Evolutionary conservation across 768 basidiomycete species (phyloP).

Genomic region (Naganishia randhawae): DNA sequence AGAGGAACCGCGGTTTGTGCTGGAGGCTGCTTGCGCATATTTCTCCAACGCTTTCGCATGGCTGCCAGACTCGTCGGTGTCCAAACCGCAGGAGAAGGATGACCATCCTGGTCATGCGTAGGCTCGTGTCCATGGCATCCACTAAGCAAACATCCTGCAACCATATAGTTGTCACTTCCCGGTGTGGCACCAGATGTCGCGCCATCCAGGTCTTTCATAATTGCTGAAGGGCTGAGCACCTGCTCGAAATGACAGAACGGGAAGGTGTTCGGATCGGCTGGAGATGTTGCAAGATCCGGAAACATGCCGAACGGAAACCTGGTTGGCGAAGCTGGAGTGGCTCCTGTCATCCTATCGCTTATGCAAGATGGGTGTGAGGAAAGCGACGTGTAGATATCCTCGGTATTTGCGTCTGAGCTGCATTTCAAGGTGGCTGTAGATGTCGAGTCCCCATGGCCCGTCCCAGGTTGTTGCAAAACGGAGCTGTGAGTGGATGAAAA

Average conservation of each 20-base stretch:
- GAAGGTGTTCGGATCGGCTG: background rate
- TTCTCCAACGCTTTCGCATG: slow-evolving; percentile 10
- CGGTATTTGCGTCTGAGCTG: background rate
- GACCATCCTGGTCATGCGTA: slow-evolving; percentile 10
- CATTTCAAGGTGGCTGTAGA: background rate
- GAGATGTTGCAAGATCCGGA: background rate
- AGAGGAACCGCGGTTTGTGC: slow-evolving; percentile 16
- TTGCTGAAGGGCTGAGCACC: slow-evolving; percentile 7
- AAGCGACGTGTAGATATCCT: background rate
- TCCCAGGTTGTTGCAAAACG: background rate
- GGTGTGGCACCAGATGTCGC: background rate
- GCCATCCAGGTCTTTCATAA: background rate
- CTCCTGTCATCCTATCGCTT: background rate
- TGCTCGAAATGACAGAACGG: slow-evolving; percentile 20
- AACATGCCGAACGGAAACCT: slow-evolving; percentile 6
- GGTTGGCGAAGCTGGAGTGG: background rate
- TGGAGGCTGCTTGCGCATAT: slow-evolving; percentile 13
- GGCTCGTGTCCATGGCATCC: slow-evolving; percentile 7
- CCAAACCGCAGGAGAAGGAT: slow-evolving; percentile 15
- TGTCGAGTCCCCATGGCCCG: background rate
- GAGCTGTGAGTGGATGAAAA: background rate
- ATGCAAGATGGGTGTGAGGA: background rate
- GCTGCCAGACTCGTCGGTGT: slow-evolving; percentile 4
- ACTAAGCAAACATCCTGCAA: slow-evolving; percentile 9
- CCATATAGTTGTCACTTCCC: slow-evolving; percentile 12